Evolutionary conservation across 2,329 filamentous ascomycete species (phyloP).

Genomic region (Simplicillium sp.): DNA sequence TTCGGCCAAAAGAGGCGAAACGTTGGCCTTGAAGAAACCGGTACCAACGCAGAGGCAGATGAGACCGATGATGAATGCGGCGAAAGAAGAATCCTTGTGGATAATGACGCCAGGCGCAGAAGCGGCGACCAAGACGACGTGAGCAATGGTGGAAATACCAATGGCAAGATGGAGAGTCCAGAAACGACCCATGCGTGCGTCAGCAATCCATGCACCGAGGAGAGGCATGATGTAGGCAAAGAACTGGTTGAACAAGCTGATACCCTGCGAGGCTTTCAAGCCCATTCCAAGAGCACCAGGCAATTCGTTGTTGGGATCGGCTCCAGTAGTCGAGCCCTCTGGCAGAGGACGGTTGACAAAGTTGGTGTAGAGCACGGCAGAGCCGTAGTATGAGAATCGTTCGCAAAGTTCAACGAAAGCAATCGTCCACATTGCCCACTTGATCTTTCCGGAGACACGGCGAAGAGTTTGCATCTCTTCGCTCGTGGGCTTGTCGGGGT

Average conservation of each 20-base stretch:
- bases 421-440: conserved; percentile 58
- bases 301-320: conserved; percentile 22
- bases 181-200: conserved; percentile 65
- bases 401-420: conserved; percentile 68
- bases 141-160: conserved; percentile 53
- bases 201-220: conserved; percentile 47
- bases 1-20: conserved; percentile 62
- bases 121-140: conserved; percentile 56
- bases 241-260: conserved; percentile 47
- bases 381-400: conserved; percentile 71
- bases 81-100: conserved; percentile 46
- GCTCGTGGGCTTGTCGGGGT: conserved; percentile 40
- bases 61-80: conserved; percentile 59
- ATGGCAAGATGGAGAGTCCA: conserved; percentile 63
- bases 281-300: conserved; percentile 50
- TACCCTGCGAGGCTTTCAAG: conserved; percentile 40
- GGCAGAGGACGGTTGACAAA: conserved; percentile 51
- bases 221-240: conserved; percentile 53
- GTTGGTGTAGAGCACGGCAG: conserved; percentile 51
- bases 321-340: conserved; percentile 42
- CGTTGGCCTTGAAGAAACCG: conserved; percentile 75
- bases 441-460: conserved; percentile 54
- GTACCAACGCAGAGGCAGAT: conserved; percentile 51
- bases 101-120: conserved; percentile 55
- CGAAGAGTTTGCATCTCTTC: conserved; percentile 53